Conservation (phyloP, 192 early-diverging fungal species). For the Coemansia sp. region DNA sequence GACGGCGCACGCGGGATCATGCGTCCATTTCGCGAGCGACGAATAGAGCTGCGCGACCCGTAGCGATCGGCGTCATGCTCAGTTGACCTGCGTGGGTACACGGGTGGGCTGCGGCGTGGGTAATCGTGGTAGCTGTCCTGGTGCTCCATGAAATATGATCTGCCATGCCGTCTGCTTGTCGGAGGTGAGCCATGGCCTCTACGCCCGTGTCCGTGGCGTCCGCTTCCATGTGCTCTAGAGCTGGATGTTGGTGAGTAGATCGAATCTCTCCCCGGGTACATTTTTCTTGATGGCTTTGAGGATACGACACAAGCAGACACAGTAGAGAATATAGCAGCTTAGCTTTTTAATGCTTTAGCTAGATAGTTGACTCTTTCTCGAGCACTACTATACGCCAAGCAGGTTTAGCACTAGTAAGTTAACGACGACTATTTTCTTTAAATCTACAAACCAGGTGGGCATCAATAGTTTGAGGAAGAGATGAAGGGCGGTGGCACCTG, state of each 20-base stretch:
- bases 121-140: conserved; percentile 31
- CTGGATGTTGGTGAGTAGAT: conserved; percentile 16
- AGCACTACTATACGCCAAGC: no score
- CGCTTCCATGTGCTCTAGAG: conserved; percentile 9
- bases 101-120: conserved; percentile 20
- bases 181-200: conserved; percentile 16
- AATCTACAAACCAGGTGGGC: no score
- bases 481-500: no score
- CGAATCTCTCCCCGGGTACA: conserved; percentile 9
- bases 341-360: no score
- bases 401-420: no score
- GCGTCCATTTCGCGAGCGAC: conserved; percentile 9
- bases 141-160: conserved; percentile 13
- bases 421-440: no score
- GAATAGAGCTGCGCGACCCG: conserved; percentile 17
- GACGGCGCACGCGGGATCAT: conserved; percentile 30
- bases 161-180: conserved; percentile 18
- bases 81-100: conserved; percentile 9
- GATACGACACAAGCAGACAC: neutral
- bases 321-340: no score
- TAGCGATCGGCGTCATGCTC: conserved; percentile 5
- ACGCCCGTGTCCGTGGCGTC: conserved; percentile 6
- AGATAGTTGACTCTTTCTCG: no score
- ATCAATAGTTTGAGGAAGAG: no score
- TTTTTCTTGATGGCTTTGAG: neutral